Evolutionary conservation across 2,329 filamentous ascomycete species (phyloP).

Genomic region (Colletotrichum acutatum): DNA sequence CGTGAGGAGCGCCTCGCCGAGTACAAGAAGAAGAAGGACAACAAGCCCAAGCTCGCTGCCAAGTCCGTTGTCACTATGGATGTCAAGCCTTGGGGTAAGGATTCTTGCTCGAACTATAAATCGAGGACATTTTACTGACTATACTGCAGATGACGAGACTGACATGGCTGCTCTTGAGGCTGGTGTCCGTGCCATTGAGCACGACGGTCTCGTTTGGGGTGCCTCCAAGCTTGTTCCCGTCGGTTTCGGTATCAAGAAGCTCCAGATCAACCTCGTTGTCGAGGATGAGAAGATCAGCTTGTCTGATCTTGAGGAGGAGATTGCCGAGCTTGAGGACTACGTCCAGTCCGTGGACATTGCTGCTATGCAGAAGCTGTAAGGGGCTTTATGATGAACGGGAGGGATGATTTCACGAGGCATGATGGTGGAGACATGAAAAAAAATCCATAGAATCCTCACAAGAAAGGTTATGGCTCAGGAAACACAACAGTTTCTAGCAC

Average conservation of each 20-base stretch:
- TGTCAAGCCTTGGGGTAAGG: conserved; percentile 98
- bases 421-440: conserved; percentile 41
- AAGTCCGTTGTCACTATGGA: conserved; percentile 97
- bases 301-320: conserved; percentile 87
- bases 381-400: conserved; percentile 26
- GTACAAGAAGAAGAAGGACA: conserved; percentile 97
- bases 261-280: conserved; percentile 97
- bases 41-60: conserved; percentile 89
- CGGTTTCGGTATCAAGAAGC: conserved; percentile 98
- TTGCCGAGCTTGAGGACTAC: conserved; percentile 87
- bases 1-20: conserved; percentile 91
- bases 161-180: conserved; percentile 86
- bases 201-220: conserved; percentile 98
- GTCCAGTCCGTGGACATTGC: conserved; percentile 93
- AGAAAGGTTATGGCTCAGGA: conserved; percentile 28
- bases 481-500: conserved; percentile 30
- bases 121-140: conserved; percentile 38
- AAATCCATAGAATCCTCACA: conserved; percentile 36
- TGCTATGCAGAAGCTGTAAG: conserved; percentile 40
- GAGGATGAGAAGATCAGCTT: conserved; percentile 97
- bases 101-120: conserved; percentile 20
- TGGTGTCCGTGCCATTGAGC: conserved; percentile 83
- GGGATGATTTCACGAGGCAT: conserved; percentile 46
- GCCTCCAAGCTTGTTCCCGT: conserved; percentile 88
- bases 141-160: conserved; percentile 83